These are phyloP conservation scores for Ramichloridium luteum DNA, from an alignment of 2,329 filamentous ascomycete genomes.

Conservation along the genomic window DNA sequence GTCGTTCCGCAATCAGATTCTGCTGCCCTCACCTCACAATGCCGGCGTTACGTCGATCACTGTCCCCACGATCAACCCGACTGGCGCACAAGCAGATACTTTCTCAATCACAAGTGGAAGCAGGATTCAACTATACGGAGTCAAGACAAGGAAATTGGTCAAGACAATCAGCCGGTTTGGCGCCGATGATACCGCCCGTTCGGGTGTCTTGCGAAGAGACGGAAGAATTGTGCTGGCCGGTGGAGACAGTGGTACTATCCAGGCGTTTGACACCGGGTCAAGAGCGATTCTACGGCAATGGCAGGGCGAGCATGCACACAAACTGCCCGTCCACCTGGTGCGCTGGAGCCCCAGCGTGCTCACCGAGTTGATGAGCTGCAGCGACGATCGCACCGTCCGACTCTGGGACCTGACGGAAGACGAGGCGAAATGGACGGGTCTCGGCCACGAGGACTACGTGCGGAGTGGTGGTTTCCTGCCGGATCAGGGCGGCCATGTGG, in stretches of 20 bases:
- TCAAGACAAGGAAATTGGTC: constrained; percentile 77
- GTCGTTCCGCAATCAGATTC: constrained; percentile 80
- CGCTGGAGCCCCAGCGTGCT: constrained; percentile 75
- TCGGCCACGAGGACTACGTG: constrained; percentile 87
- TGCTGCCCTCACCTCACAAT: constrained; percentile 80
- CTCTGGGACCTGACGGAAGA: constrained; percentile 87
- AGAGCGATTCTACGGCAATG: constrained; percentile 91
- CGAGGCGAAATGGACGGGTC: constrained; percentile 62
- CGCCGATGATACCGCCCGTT: constrained; percentile 70
- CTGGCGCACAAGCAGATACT: constrained; percentile 41
- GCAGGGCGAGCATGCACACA: constrained; percentile 48
- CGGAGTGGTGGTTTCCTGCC: constrained; percentile 79
- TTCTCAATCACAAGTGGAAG: constrained; percentile 94
- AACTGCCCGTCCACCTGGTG: constrained; percentile 87
- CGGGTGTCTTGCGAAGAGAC: constrained; percentile 78
- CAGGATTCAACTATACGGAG: constrained; percentile 85
- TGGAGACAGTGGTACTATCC: constrained; percentile 81
- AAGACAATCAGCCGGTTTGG: constrained; percentile 87
- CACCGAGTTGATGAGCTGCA: constrained; percentile 76
- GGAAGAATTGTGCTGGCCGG: constrained; percentile 81
- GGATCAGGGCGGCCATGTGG: constrained; percentile 50
- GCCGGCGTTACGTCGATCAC: constrained; percentile 79
- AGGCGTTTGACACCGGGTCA: constrained; percentile 86
- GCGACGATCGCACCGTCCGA: constrained; percentile 84
- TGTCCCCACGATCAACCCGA: constrained; percentile 28